These are phyloP conservation scores for Aspergillus nidulans DNA, from an alignment of 495 filamentous ascomycete species.

Conservation along the genomic window DNA sequence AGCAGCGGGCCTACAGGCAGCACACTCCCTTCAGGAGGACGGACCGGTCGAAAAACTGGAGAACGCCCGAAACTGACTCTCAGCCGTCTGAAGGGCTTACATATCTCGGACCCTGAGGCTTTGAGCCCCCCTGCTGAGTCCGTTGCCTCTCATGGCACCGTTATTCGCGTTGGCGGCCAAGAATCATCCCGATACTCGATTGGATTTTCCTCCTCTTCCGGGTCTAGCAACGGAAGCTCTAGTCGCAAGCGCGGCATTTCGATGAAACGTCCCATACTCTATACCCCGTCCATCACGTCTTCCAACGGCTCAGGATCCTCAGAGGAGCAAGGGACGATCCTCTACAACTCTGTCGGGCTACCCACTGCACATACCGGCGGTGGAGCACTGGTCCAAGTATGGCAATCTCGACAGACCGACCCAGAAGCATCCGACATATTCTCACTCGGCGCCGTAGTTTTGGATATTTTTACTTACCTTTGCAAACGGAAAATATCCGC, in stretches of 20 bases:
- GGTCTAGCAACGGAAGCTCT: slow-evolving; percentile 24
- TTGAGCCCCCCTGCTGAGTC: slow-evolving; percentile 29
- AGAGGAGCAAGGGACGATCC: slow-evolving; percentile 14
- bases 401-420: slow-evolving; percentile 36
- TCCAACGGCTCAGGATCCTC: slow-evolving; percentile 29
- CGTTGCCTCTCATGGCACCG: slow-evolving; percentile 36
- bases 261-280: slow-evolving; percentile 28
- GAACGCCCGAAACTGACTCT: slow-evolving; percentile 24
- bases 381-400: slow-evolving; percentile 38
- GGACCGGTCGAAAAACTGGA: slow-evolving; percentile 33
- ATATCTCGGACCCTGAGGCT: slow-evolving; percentile 18
- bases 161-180: slow-evolving; percentile 33
- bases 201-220: slow-evolving; percentile 35
- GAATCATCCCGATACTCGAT: slow-evolving; percentile 34
- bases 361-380: slow-evolving; percentile 15
- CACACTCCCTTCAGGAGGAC: slow-evolving; percentile 43
- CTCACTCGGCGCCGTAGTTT: slow-evolving; percentile 39
- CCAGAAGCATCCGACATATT: slow-evolving; percentile 37
- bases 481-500: slow-evolving; percentile 66
- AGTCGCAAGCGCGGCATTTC: slow-evolving; percentile 20
- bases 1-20: slow-evolving; percentile 20
- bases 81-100: slow-evolving; percentile 19
- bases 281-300: slow-evolving; percentile 34
- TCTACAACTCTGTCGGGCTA: slow-evolving; percentile 10
- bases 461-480: slow-evolving; percentile 77